Base-by-base conservation (phyloP, 257 asterid genomes). In the Knoxia roxburghii region DNA sequence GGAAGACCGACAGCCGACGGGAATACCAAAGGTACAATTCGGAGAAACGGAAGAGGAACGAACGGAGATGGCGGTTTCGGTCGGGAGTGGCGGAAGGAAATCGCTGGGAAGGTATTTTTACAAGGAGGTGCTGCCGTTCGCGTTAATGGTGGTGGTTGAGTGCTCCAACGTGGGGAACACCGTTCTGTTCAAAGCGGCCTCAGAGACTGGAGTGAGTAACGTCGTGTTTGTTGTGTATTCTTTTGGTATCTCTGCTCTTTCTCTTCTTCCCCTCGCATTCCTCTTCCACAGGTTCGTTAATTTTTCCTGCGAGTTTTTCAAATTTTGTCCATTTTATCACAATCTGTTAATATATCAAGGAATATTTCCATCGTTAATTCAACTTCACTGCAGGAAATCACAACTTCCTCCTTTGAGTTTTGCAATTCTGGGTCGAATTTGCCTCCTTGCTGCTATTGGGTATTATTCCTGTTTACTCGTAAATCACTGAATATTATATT, bases 61-160 rank as follows among this genome's bases (percentile, higher is more conserved):
- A 37, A 9, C 4, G 41, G 9, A 9, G 41, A 37, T 37, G 41
- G 41, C 41, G 41, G 41, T 9, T 4, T 37, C 41, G 41, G 41
- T n/a, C n/a, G n/a, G n/a, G n/a, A n/a, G n/a, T 37, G 41, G 41
- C 41, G 30, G 65, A n/a, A n/a, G 61, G 30, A 43, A 20, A 21
- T 64, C 62, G 17, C 61, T 59, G 23, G 27, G 65, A 18, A 29
- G 64, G 39, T 43, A 52, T 20, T 53, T 50, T 24, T 54, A 46
- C 71, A 40, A 35, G 7, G 79, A 75, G 40, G 40, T 69, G n/a
- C 41, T 76, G 39, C 73, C 80, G 27, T 71, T 66, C 41, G 62
- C 66, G 21, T 65, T 69, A 6, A 65, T 76, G 80, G 62, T 76
- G 18, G 27, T 62, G 7, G 76, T 67, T 61, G 71, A 71, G 50